Base-by-base conservation (phyloP, 2,329 filamentous ascomycete species). In the Diaporthe sp. region DNA sequence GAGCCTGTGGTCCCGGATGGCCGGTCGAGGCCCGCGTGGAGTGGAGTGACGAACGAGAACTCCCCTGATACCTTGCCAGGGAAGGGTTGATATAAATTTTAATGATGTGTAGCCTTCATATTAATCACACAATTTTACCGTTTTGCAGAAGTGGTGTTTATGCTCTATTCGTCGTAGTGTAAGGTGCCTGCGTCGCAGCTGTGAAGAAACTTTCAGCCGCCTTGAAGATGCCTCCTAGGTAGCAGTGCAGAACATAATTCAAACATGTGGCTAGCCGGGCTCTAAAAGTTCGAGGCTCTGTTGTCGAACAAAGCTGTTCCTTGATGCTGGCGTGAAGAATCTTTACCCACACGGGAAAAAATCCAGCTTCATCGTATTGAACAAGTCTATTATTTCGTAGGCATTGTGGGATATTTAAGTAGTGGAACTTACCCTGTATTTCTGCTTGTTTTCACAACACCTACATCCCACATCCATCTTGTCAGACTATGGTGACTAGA, bases 1-100 rank as follows among this genome's bases (percentile, higher is more conserved):
- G 92, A 90, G 47, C 94, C 95, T 1, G 90, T 95, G 73, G 90
- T 95, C 81, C 93, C 92, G 76, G 86, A 77, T 79, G 76, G 71
- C 2, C 81, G 83, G 54, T 81, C 92, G 35, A 87, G 95, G 79
- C 91, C 92, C 38, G 91, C 91, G 19, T 95, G 94, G 81, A 91
- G 89, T 76, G 90, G 90, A 1, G 87, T 91, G 33, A 92, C 90
- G 57, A 89, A 90, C 73, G 90, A 91, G 81, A 90, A 92, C 78
- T 88, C 85, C 50, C 89, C 89, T 0, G 89, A 88, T 66, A 85
- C 86, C 61, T 84, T 88, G 3, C 80, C 82, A 30, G 83, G 83
- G 74, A 88, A 87, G 81, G 82, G 77, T 25, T 85, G 74, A 81
- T 71, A 28, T n/a, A 13, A 38, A 2, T 17, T 69, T 64, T 50